A percentile compares a stretch with the other conserved stretches of the same genome.
phyloP scores from a whole-genome alignment of 2,329 filamentous ascomycete species.

The Pseudofabraea citricarpa region DNA sequence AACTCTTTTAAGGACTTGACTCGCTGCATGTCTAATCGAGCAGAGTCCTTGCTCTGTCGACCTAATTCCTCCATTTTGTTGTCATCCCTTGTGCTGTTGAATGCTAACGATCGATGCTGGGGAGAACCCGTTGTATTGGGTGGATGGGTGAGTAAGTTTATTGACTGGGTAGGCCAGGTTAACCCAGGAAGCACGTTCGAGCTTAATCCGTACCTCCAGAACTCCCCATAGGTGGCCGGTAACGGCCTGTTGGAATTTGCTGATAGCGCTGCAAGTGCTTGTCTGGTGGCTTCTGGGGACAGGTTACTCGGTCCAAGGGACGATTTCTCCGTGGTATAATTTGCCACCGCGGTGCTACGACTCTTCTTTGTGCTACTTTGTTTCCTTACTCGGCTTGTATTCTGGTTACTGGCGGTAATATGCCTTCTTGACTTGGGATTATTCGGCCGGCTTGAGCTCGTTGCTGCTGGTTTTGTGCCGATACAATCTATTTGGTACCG shows the following conservation, averaged over 20 bases:
- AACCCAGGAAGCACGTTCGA: background rate
- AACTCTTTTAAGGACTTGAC: too few species aligned
- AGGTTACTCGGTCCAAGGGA: background rate
- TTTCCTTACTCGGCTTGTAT: too few species aligned
- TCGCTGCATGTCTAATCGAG: too few species aligned
- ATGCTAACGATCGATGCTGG: background rate
- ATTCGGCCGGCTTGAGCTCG: too few species aligned
- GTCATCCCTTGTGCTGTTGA: background rate
- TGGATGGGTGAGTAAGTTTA: background rate
- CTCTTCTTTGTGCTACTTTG: too few species aligned
- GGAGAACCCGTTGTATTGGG: background rate
- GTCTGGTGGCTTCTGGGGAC: background rate
- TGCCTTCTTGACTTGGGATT: too few species aligned
- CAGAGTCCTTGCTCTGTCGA: too few species aligned
- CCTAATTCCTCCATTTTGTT: too few species aligned
- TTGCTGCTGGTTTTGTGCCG: slow-evolving; percentile 1
- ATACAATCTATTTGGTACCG: slow-evolving; percentile 11
- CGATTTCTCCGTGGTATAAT: too few species aligned
- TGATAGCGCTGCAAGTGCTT: background rate
- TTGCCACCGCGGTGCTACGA: too few species aligned
- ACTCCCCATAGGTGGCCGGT: background rate
- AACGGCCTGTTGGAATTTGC: background rate
- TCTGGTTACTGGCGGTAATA: too few species aligned
- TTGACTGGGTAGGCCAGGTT: background rate
- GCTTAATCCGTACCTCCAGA: background rate